Evolutionary conservation across 140 eudicot genomes (phyloP).

Genomic region (Stevia rebaudiana): DNA sequence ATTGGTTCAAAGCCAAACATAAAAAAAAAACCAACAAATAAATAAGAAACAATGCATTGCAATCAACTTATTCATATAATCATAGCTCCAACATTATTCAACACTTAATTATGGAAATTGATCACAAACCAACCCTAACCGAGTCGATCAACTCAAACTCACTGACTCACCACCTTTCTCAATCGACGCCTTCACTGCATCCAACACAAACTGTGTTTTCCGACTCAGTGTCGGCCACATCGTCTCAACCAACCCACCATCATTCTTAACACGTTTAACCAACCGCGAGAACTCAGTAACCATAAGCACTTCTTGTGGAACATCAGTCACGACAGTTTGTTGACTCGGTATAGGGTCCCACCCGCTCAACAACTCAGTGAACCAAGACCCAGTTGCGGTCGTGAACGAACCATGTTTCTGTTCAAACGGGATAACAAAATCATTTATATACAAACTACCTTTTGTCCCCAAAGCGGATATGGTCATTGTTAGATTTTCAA

Average conservation of each 20-base stretch:
- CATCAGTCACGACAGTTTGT: constrained; percentile 41
- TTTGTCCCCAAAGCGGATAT: constrained; percentile 56
- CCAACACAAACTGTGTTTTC: constrained; percentile 53
- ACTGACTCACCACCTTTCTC: constrained; percentile 46
- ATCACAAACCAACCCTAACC: constrained; percentile 1
- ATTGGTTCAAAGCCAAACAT: no score
- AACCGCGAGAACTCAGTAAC: constrained; percentile 62
- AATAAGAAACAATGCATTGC: no score
- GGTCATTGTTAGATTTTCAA: constrained; percentile 52
- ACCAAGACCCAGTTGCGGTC: constrained; percentile 35
- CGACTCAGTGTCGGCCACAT: constrained; percentile 50
- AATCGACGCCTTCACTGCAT: constrained; percentile 56
- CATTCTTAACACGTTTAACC: constrained; percentile 38
- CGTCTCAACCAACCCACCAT: constrained; percentile 41
- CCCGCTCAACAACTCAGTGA: constrained; percentile 38
- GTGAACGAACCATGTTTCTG: constrained; percentile 44
- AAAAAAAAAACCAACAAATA: neutral
- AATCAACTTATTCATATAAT: neutral
- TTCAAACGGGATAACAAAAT: constrained; percentile 59
- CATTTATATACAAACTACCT: constrained; percentile 54
- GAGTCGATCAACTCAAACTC: constrained; percentile 31
- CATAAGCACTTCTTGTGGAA: constrained; percentile 72
- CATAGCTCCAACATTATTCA: constrained; percentile 15
- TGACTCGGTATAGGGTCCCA: constrained; percentile 45
- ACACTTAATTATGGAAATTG: neutral